These are phyloP conservation scores for Beauveria asiatica DNA, from an alignment of 2,329 filamentous ascomycete species.

Conservation along the genomic window DNA sequence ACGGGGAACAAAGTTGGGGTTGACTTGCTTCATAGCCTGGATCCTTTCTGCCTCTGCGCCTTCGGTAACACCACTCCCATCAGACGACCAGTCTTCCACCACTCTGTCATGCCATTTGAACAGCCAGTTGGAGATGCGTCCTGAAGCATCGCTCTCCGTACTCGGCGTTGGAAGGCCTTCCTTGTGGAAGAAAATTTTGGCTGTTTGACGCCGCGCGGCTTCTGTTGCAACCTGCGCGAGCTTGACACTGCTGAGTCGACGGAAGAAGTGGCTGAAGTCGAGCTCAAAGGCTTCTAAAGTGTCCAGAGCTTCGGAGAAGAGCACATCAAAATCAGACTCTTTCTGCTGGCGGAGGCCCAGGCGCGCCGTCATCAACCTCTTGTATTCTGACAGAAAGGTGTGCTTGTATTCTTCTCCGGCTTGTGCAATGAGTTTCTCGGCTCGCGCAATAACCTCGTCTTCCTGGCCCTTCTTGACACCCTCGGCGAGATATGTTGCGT, in stretches of 20 bases:
- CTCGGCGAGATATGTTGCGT: slow-evolving; percentile 58
- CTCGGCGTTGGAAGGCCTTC: slow-evolving; percentile 55
- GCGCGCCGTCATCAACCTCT: slow-evolving; percentile 69
- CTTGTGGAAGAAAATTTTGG: slow-evolving; percentile 69
- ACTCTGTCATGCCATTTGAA: slow-evolving; percentile 66
- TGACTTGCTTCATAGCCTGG: slow-evolving; percentile 71
- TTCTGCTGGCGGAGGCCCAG: slow-evolving; percentile 65
- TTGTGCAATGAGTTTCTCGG: slow-evolving; percentile 74
- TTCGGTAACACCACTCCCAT: slow-evolving; percentile 27
- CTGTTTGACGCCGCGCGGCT: slow-evolving; percentile 51
- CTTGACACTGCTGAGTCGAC: slow-evolving; percentile 59
- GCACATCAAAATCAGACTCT: slow-evolving; percentile 65
- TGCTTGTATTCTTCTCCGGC: slow-evolving; percentile 81
- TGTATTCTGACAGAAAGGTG: slow-evolving; percentile 85
- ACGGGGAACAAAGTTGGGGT: slow-evolving; percentile 86
- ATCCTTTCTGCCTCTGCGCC: slow-evolving; percentile 54
- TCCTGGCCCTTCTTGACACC: slow-evolving; percentile 59
- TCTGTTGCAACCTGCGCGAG: slow-evolving; percentile 56
- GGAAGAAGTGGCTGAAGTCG: slow-evolving; percentile 93
- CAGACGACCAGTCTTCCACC: slow-evolving; percentile 65
- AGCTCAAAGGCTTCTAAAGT: slow-evolving; percentile 72
- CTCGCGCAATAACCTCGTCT: slow-evolving; percentile 63
- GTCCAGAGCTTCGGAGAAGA: slow-evolving; percentile 79
- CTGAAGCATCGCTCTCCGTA: slow-evolving; percentile 55
- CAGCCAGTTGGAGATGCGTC: slow-evolving; percentile 69